Evolutionary conservation across 257 asterid species (phyloP).

Genomic region (Penstemon davidsonii): DNA sequence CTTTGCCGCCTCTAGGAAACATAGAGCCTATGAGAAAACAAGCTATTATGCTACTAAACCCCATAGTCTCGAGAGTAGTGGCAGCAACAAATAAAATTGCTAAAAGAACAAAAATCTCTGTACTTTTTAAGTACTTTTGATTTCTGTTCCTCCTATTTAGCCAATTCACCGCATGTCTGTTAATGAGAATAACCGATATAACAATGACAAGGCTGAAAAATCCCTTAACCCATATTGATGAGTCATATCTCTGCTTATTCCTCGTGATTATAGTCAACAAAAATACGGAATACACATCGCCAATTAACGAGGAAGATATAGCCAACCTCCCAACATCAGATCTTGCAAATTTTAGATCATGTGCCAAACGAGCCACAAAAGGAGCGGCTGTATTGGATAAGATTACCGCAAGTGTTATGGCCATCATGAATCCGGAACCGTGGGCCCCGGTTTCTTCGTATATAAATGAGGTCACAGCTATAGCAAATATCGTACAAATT

Average conservation of each 20-base stretch:
- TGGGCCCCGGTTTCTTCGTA: slow-evolving; percentile 56
- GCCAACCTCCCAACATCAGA: slow-evolving; percentile 86
- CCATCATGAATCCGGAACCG: slow-evolving; percentile 54
- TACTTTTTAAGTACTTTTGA: slow-evolving; percentile 72
- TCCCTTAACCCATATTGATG: slow-evolving; percentile 42
- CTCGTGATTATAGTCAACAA: slow-evolving; percentile 58
- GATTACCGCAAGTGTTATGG: slow-evolving; percentile 55
- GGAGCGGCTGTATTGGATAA: slow-evolving; percentile 90
- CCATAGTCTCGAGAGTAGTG: slow-evolving; percentile 65
- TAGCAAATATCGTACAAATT: slow-evolving; percentile 68
- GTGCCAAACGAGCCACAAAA: slow-evolving; percentile 71
- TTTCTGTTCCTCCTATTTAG: slow-evolving; percentile 70
- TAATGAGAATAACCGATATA: slow-evolving; percentile 49
- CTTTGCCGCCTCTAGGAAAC: slow-evolving; percentile 94
- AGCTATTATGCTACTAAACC: slow-evolving; percentile 78
- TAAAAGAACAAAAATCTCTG: slow-evolving; percentile 62
- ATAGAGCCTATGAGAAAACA: slow-evolving; percentile 77
- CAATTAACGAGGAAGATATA: slow-evolving; percentile 69
- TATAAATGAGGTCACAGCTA: slow-evolving; percentile 66
- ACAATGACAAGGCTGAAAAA: slow-evolving; percentile 46
- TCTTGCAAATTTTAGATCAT: slow-evolving; percentile 76
- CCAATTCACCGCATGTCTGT: slow-evolving; percentile 59
- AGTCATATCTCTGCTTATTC: slow-evolving; percentile 24
- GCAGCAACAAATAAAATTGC: slow-evolving; percentile 78
- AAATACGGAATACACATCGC: slow-evolving; percentile 67